Conservation (phyloP, 805 yeast species). For the Pichia cephalocereana region DNA sequence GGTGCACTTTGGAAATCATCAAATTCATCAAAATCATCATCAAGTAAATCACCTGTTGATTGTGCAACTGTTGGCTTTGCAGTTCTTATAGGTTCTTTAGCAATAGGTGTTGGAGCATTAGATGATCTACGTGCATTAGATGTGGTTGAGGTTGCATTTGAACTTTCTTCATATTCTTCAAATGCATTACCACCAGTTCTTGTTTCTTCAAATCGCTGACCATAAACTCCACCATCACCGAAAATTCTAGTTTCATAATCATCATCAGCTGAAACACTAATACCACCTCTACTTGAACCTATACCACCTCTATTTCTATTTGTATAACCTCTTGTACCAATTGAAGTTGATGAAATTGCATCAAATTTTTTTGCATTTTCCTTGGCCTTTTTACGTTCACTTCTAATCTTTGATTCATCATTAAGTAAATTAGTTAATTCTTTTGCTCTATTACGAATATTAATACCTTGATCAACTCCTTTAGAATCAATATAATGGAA, state of each 20-base stretch:
- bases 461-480: slow-evolving; percentile 93
- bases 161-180: slow-evolving; percentile 49
- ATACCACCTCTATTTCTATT: slow-evolving; percentile 12
- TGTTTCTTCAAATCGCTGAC: slow-evolving; percentile 54
- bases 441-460: slow-evolving; percentile 87
- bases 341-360: slow-evolving; percentile 43
- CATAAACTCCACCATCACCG: slow-evolving; percentile 67
- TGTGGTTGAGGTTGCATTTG: too few species aligned
- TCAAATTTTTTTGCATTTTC: slow-evolving; percentile 75
- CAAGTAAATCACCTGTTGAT: slow-evolving; percentile 43
- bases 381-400: slow-evolving; percentile 87
- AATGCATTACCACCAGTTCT: slow-evolving; percentile 34
- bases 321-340: slow-evolving; percentile 13
- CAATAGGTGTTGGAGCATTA: slow-evolving; percentile 21
- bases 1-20: slow-evolving; percentile 67
- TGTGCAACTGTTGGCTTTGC: slow-evolving; percentile 26
- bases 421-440: slow-evolving; percentile 59
- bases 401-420: slow-evolving; percentile 67
- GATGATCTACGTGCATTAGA: slow-evolving; percentile 7
- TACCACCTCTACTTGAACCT: slow-evolving; percentile 13
- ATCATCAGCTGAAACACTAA: slow-evolving; percentile 39
- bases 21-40: slow-evolving; percentile 53
- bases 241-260: slow-evolving; percentile 43
- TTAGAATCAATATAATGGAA: slow-evolving; percentile 92
- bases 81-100: slow-evolving; percentile 19